phyloP scores from a whole-genome alignment of 2,329 filamentous ascomycete genomes.

The Fusarium pilosicola region DNA sequence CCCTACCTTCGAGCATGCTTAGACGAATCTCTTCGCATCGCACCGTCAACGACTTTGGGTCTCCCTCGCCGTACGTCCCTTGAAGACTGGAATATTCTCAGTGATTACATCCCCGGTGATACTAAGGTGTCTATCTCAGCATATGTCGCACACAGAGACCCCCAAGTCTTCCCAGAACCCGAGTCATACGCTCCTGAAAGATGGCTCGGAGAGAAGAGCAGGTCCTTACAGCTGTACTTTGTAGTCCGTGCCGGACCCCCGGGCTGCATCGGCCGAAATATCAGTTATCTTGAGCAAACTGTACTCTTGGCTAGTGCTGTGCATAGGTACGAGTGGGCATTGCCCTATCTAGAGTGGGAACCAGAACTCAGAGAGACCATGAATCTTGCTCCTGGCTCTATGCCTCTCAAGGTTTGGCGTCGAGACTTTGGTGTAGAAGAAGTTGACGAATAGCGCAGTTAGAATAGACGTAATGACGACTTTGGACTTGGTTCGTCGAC shows the following conservation, averaged over 20 bases:
- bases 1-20: conserved; percentile 63
- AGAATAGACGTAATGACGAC: neutral
- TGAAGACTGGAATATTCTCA: conserved; percentile 46
- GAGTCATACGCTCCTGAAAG: conserved; percentile 53
- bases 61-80: conserved; percentile 43
- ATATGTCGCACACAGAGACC: conserved; percentile 52
- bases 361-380: conserved; percentile 36
- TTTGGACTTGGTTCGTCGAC: neutral
- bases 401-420: conserved; percentile 41
- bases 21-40: conserved; percentile 57
- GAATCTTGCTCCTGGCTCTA: conserved; percentile 33
- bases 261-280: conserved; percentile 55
- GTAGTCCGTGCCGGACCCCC: conserved; percentile 54
- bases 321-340: conserved; percentile 54
- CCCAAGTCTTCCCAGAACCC: conserved; percentile 52
- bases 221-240: conserved; percentile 50
- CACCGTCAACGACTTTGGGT: conserved; percentile 43
- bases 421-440: conserved; percentile 21
- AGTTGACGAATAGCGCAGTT: conserved; percentile 18
- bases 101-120: conserved; percentile 49
- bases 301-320: conserved; percentile 55
- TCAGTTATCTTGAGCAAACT: conserved; percentile 57
- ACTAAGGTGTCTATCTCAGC: conserved; percentile 53
- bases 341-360: conserved; percentile 34
- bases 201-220: conserved; percentile 51